phyloP scores from a whole-genome alignment of 2,329 filamentous ascomycete genomes.

The Fusarium oligoseptatum region DNA sequence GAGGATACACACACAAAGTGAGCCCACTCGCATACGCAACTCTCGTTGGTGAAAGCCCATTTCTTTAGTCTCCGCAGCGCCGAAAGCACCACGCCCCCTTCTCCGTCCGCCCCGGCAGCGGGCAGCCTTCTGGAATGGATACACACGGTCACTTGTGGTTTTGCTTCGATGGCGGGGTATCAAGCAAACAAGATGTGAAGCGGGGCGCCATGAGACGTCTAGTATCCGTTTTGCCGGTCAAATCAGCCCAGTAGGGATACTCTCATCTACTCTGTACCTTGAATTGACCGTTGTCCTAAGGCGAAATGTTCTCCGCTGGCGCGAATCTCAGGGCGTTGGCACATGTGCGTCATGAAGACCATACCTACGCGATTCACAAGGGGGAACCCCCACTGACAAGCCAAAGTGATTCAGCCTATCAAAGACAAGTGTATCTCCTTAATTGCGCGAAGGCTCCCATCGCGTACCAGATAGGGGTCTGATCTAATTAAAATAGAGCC shows the following conservation, averaged over 20 bases:
- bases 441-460: too few species aligned
- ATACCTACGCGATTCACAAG: background rate
- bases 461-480: too few species aligned
- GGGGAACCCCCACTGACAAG: conserved; percentile 14
- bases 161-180: conserved; percentile 43
- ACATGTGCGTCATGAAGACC: conserved; percentile 27
- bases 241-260: conserved; percentile 2
- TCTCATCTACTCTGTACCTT: background rate
- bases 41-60: conserved; percentile 21
- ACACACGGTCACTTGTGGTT: conserved; percentile 1
- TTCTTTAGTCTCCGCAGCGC: conserved; percentile 36
- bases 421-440: conserved; percentile 10
- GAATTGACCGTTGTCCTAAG: background rate
- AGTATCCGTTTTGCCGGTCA: conserved; percentile 27
- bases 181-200: background rate
- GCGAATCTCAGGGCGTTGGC: conserved; percentile 5
- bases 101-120: conserved; percentile 16
- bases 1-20: background rate
- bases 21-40: conserved; percentile 27
- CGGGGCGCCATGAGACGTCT: conserved; percentile 15
- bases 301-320: background rate
- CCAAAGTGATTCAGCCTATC: conserved; percentile 28
- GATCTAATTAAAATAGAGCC: too few species aligned
- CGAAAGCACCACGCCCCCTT: conserved; percentile 31
- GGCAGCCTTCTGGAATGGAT: background rate